Conservation (phyloP, 2,329 filamentous ascomycete species). For the Mollisiaceae sp. region DNA sequence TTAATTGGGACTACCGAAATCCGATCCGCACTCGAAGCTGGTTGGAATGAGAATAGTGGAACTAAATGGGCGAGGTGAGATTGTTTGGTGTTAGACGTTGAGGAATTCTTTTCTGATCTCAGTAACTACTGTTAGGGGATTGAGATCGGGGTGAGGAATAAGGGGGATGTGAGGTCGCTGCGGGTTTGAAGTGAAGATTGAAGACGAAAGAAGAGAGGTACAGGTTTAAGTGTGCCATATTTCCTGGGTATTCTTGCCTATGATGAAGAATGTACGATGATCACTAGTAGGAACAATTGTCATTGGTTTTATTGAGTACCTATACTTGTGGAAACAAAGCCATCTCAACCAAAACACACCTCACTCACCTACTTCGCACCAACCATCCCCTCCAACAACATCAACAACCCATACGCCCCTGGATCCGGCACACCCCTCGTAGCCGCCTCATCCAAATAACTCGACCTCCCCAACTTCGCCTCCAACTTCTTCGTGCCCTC, state of each 20-base stretch:
- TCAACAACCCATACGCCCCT: slow-evolving; percentile 56
- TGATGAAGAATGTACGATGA: neutral
- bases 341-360: neutral
- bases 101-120: neutral
- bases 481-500: slow-evolving; percentile 58
- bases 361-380: slow-evolving; percentile 8
- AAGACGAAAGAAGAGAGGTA: too few relatives aligned
- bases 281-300: neutral
- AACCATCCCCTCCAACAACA: slow-evolving; percentile 37
- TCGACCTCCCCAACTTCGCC: slow-evolving; percentile 57
- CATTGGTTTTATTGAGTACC: neutral
- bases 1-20: neutral
- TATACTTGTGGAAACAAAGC: neutral
- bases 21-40: neutral
- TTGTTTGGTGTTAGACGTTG: neutral
- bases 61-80: neutral
- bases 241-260: too few relatives aligned
- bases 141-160: too few relatives aligned
- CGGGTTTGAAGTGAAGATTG: too few relatives aligned
- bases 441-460: slow-evolving; percentile 56
- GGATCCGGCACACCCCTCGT: slow-evolving; percentile 59
- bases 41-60: neutral
- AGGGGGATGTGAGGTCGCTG: too few relatives aligned
- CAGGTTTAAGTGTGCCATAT: too few relatives aligned
- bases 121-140: too few relatives aligned